Base-by-base conservation (phyloP, 305 asterid species). In the Ilex paraguariensis region DNA sequence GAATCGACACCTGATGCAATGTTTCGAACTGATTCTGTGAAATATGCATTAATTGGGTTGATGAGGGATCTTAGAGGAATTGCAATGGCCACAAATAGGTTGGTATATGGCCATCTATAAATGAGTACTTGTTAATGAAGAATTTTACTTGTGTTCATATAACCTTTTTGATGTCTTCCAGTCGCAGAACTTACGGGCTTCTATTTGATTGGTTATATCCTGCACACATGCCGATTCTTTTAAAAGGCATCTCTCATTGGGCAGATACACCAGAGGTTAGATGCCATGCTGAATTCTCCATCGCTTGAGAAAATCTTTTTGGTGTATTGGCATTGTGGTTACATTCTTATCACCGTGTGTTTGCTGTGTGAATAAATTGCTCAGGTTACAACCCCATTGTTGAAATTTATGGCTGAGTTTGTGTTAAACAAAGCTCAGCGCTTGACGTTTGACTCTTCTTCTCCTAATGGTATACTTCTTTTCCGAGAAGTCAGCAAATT, bases 131-230 rank as follows among this genome's bases (percentile, higher is more conserved):
- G 21, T n/a, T 54, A 33, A 54, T 62, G 63, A 52, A 63, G 76
- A 31, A 17, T 62, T 31, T n/a, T 62, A 44, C 36, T 31, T 44
- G 62, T 40, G 49, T 39, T 62, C 54, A 67, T 57, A 42, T 60
- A 70, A 68, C 68, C 65, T 73, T 64, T 75, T 66, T 59, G 30
- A 62, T 66, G 49, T 69, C 32, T 80, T 77, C 51, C 94, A 93
- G 98, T 76, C 98, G 96, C 69, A 82, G 96, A 74, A 87, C 89
- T 61, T 90, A 84, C 59, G 90, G 95, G 63, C 83, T 90, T 62
- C 86, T 93, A 62, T 93, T 90, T 81, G 97, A 93, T 78, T 93
- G 98, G 98, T 75, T 93, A 74, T 93, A 93, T 80, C 95, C 98
- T 59, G 84, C 90, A 67, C 98, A 82, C 82, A 93, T 93, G 91